Percentiles rank a stretch among this genome's conserved stretches.
Conservation (phyloP, 2,329 filamentous ascomycete genomes). For the Monosporascus sp. region DNA sequence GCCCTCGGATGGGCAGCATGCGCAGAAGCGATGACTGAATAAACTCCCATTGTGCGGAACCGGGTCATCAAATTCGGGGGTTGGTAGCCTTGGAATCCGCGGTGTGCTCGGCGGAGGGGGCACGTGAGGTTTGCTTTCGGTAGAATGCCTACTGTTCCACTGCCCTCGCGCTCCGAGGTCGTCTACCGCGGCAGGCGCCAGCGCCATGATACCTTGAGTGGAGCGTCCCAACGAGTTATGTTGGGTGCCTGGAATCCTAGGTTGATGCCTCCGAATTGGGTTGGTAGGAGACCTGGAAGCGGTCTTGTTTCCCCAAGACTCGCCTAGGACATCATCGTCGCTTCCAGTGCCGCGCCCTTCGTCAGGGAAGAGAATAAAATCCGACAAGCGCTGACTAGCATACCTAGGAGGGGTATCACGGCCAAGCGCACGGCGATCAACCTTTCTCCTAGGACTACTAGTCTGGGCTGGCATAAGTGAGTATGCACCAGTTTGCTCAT, state of each 20-base stretch:
- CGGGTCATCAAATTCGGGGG: conserved; percentile 19
- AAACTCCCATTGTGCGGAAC: conserved; percentile 6
- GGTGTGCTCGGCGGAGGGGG: conserved; percentile 14
- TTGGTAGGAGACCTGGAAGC: neutral
- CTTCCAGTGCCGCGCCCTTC: neutral
- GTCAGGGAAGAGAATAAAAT: neutral
- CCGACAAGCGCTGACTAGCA: neutral
- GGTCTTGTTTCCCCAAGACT: neutral
- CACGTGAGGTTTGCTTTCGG: conserved; percentile 1
- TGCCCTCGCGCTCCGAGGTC: neutral
- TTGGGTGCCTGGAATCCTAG: neutral
- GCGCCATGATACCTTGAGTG: neutral
- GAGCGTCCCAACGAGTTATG: neutral
- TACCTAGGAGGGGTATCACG: neutral
- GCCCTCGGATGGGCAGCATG: conserved; percentile 12
- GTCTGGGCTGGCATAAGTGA: neutral
- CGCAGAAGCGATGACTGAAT: conserved; percentile 14
- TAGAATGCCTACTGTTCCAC: conserved; percentile 1
- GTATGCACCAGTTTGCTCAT: neutral
- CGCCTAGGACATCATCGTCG: neutral
- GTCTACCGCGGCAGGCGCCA: neutral
- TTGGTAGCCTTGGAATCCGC: conserved; percentile 19
- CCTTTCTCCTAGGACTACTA: neutral
- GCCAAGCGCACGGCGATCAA: neutral
- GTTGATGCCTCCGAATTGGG: neutral